phyloP scores from a whole-genome alignment of 208 protist genomes.

The Trichomonas vaginalis region DNA sequence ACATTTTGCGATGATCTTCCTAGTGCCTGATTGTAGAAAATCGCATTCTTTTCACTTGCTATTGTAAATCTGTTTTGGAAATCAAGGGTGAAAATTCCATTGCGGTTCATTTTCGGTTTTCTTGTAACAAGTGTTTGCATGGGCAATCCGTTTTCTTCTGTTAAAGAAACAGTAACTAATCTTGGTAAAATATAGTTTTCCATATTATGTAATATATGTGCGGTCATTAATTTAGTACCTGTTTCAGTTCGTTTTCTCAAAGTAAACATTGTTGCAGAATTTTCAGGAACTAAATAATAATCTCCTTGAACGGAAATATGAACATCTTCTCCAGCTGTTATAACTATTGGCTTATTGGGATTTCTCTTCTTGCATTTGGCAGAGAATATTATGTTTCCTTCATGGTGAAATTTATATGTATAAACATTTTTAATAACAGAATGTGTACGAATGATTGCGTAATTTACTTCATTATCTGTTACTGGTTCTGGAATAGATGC shows the following conservation, averaged over 20 bases:
- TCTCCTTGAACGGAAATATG: not conserved
- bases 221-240: not conserved
- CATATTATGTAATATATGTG: not conserved
- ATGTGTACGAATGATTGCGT: not conserved
- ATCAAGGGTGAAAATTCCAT: not conserved
- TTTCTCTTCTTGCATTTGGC: not conserved
- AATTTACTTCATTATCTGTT: not conserved
- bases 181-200: not conserved
- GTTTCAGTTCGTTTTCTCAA: not conserved
- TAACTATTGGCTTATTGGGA: not conserved
- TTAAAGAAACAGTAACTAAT: not conserved
- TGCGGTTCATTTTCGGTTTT: not conserved
- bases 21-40: not conserved
- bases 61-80: not conserved
- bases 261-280: not conserved
- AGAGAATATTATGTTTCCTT: not conserved
- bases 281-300: not conserved
- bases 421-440: not conserved
- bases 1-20: not conserved
- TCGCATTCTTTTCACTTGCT: not conserved
- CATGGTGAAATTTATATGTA: not conserved
- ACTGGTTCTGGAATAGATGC: not conserved
- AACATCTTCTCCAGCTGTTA: not conserved
- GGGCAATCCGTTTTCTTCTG: not conserved
- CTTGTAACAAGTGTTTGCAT: not conserved